Base-by-base conservation (phyloP, 2,329 filamentous ascomycete species). In the Cucurbitaria berberidis region DNA sequence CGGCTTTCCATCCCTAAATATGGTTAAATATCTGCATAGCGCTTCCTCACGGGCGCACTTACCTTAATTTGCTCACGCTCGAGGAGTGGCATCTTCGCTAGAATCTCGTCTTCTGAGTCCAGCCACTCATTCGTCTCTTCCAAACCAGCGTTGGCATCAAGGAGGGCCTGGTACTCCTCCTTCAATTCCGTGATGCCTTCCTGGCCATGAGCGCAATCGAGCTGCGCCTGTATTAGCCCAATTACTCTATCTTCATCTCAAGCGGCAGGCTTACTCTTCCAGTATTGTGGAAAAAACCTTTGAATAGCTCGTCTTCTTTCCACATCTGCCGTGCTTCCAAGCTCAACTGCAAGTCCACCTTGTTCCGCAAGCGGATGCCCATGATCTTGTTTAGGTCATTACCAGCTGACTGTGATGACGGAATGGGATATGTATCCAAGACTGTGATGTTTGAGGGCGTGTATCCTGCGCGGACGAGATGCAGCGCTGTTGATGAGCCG, bases 311-410 rank as follows among this genome's bases (percentile, higher is more conserved):
- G 53, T 82, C 80, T 19, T 69, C 69, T 11, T 68, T 72, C 80
- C 80, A 82, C 72, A 73, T 73, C 29, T 77, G 62, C 22, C 75
- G 60, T 24, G 68, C 67, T 47, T 70, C 68, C 19, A 72, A 46
- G 46, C 66, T 69, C 32, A 72, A 30, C 41, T 77, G 64, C 5
- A 67, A 49, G 35, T 75, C 66, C 34, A 77, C 77, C 62, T 72
- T 76, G 51, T 66, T 79, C 69, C 74, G 73, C 16, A 78, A 29
- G 29, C 67, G 62, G 34, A 72, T 60, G 2, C 67, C 66, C 76
- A 77, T 74, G 48, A 82, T 81, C 53, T 81, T 81, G 59, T 81
- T 81, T 35, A 81, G 68, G 57, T 82, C 80, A 66, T 81, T 81
- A n/a, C 79, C 80, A 3, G 80, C 79, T 13, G 79, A 77, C 45